Evolutionary conservation across 495 filamentous ascomycete species (phyloP).

Genomic region (Penicillium salamii): DNA sequence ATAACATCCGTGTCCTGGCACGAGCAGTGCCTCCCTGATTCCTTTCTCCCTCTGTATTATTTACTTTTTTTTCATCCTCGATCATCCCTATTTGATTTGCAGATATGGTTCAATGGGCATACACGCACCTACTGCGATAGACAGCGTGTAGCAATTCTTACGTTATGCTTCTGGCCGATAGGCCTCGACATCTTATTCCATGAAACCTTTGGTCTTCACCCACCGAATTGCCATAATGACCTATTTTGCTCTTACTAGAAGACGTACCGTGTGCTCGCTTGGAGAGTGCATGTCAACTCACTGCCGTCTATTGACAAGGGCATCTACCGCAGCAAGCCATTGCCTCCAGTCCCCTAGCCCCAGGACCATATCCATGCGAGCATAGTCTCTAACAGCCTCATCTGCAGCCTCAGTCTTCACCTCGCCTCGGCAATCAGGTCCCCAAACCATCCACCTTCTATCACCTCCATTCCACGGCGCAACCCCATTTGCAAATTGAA

Average conservation of each 20-base stretch:
- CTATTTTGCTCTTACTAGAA: too few species aligned
- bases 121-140: conserved; percentile 6
- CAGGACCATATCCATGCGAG: conserved; percentile 23
- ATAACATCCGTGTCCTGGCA: conserved; percentile 75
- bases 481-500: conserved; percentile 23
- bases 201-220: too few species aligned
- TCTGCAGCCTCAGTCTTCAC: conserved; percentile 25
- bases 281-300: not conserved
- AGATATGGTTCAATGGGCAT: conserved; percentile 13
- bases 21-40: conserved; percentile 42
- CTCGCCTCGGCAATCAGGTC: conserved; percentile 7
- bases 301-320: conserved; percentile 24
- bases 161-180: too few species aligned
- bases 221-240: too few species aligned
- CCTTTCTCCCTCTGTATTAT: conserved; percentile 19
- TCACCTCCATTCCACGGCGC: conserved; percentile 15
- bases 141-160: conserved; percentile 1
- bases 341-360: conserved; percentile 20
- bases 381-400: conserved; percentile 18
- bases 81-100: conserved; percentile 6
- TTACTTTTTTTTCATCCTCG: conserved; percentile 11
- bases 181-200: too few species aligned
- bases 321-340: conserved; percentile 25
- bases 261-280: too few species aligned
- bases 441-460: conserved; percentile 29